Conservation (phyloP, 108 stramenopile species). For the Nitzschia putrida region DNA sequence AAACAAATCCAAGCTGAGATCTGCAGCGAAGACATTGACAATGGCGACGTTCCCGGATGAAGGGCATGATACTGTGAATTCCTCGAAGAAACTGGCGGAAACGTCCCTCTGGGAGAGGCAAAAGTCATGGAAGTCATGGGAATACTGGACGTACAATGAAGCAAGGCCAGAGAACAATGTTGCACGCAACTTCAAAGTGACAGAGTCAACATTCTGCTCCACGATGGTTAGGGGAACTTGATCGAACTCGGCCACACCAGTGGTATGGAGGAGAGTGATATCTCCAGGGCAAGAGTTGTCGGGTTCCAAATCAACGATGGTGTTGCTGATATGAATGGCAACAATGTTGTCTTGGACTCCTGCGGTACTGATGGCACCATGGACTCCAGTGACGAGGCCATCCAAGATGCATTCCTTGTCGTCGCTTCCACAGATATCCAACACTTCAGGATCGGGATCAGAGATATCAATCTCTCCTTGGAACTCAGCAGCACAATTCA, state of each 20-base stretch:
- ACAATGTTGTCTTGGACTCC: too few relatives aligned
- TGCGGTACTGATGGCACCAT: background rate
- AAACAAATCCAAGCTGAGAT: background rate
- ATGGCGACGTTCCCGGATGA: background rate
- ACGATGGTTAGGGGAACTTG: background rate
- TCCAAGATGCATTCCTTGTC: constrained; percentile 2
- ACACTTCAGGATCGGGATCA: background rate
- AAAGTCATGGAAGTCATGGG: background rate
- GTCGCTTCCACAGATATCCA: background rate
- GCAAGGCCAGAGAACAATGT: background rate
- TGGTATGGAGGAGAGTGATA: background rate
- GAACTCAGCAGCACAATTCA: background rate
- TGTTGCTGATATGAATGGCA: too few relatives aligned
- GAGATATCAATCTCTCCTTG: background rate
- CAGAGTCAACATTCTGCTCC: background rate
- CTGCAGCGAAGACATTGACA: background rate
- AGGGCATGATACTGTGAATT: background rate
- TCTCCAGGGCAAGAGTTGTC: background rate
- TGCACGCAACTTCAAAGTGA: background rate
- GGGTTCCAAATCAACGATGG: background rate
- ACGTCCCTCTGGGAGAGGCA: background rate
- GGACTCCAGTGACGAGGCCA: background rate
- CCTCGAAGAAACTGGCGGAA: background rate
- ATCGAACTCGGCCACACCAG: background rate
- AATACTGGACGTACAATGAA: background rate